A percentile compares a stretch with the other conserved stretches of the same genome.
These are phyloP conservation scores for Aegilops longissima DNA, from an alignment of 176 grass and related monocot species.

Conservation along the genomic window DNA sequence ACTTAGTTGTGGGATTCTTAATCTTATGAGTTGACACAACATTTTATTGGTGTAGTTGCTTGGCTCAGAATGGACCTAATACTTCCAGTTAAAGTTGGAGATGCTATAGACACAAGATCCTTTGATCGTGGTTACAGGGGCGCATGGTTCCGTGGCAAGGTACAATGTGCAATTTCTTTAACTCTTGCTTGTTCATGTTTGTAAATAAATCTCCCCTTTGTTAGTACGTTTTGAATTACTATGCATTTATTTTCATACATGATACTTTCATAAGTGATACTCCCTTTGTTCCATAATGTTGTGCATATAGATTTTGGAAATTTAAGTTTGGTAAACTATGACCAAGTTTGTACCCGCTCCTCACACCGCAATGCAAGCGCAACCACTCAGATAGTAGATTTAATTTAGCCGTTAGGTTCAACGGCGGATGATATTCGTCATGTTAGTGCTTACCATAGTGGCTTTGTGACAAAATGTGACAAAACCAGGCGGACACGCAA, in stretches of 20 bases:
- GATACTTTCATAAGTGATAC: not conserved
- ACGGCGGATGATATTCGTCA: too few relatives aligned
- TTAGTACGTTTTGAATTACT: not conserved
- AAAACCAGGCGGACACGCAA: too few relatives aligned
- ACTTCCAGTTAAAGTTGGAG: constrained; percentile 51
- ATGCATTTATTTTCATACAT: not conserved
- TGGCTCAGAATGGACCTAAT: constrained; percentile 35
- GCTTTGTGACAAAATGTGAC: too few relatives aligned
- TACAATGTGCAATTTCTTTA: not conserved
- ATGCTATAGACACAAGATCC: constrained; percentile 36
- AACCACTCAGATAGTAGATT: too few relatives aligned
- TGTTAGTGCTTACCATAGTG: too few relatives aligned
- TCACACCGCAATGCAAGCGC: too few relatives aligned
- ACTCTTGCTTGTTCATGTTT: not conserved
- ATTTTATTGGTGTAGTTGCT: constrained; percentile 3
- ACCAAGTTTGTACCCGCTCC: too few relatives aligned
- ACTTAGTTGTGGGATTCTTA: not conserved
- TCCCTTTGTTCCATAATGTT: too few relatives aligned
- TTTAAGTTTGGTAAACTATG: too few relatives aligned
- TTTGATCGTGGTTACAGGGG: constrained; percentile 48
- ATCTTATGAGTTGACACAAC: not conserved
- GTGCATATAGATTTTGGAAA: too few relatives aligned
- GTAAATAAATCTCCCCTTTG: not conserved
- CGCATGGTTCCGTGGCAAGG: constrained; percentile 70
- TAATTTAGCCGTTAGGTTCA: too few relatives aligned